Evolutionary conservation across 1,139 yeast species (phyloP).

Genomic region (Saccharomyces hybrid): DNA sequence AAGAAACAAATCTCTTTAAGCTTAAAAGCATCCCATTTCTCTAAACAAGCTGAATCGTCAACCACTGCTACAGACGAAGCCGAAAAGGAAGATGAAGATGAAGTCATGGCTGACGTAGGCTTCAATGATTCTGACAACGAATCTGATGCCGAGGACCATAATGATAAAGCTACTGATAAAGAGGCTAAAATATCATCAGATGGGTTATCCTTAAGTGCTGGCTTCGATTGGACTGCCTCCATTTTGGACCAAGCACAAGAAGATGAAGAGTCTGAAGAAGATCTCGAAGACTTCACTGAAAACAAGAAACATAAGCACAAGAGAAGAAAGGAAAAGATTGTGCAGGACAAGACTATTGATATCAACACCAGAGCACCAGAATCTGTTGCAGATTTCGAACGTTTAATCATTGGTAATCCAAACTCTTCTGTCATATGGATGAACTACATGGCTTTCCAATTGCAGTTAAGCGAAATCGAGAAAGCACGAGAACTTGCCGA

Average conservation of each 20-base stretch:
- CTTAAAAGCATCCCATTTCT: slow-evolving; percentile 5
- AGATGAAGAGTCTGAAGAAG: slow-evolving; percentile 46
- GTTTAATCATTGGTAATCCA: slow-evolving; percentile 85
- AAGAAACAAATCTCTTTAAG: slow-evolving; percentile 40
- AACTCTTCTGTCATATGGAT: slow-evolving; percentile 93
- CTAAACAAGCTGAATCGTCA: slow-evolving; percentile 17
- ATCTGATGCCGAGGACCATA: slow-evolving; percentile 17
- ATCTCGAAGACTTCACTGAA: slow-evolving; percentile 46
- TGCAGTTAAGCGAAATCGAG: slow-evolving; percentile 87
- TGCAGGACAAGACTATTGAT: slow-evolving; percentile 80
- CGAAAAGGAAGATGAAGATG: slow-evolving; percentile 28
- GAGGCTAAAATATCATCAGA: slow-evolving; percentile 27
- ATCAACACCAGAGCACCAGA: slow-evolving; percentile 82
- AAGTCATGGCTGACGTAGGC: slow-evolving; percentile 23
- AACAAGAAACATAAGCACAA: slow-evolving; percentile 36
- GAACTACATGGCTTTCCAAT: slow-evolving; percentile 97
- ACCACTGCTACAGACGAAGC: slow-evolving; percentile 29
- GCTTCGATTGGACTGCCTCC: slow-evolving; percentile 92
- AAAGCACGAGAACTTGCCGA: slow-evolving; percentile 91
- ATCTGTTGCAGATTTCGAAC: slow-evolving; percentile 84
- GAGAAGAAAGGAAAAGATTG: slow-evolving; percentile 41
- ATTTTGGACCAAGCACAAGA: slow-evolving; percentile 73
- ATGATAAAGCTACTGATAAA: slow-evolving; percentile 9
- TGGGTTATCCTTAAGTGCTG: slow-evolving; percentile 65
- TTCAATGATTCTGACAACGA: slow-evolving; percentile 18